phyloP scores from a whole-genome alignment of 148 eudicot genomes.

The Cornus kousa region DNA sequence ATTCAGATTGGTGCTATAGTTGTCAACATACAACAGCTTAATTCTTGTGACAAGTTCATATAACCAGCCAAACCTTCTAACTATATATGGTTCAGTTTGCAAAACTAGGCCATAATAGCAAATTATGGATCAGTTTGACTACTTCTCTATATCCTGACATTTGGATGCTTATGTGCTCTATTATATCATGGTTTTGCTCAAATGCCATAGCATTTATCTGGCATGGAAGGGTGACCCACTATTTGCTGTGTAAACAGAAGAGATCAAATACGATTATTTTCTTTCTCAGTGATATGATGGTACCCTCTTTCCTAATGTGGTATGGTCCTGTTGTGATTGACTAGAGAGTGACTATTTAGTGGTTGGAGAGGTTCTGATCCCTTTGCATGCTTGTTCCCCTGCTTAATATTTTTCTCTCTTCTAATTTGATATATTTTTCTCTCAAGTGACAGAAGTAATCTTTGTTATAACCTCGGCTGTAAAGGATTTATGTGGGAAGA shows the following conservation, averaged over 20 bases:
- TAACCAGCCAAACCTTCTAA: no score
- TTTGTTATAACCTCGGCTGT: conserved; percentile 73
- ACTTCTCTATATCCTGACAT: not conserved
- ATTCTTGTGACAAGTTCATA: no score
- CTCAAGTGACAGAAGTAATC: conserved; percentile 78
- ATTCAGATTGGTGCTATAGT: no score
- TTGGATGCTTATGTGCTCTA: not conserved
- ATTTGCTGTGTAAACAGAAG: not conserved
- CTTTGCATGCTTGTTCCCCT: not conserved
- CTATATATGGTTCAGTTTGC: no score
- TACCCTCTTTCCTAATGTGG: not conserved
- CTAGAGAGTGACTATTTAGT: not conserved
- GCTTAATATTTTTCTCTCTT: not conserved
- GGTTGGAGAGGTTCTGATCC: not conserved
- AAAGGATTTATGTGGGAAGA: conserved; percentile 96
- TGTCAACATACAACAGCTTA: no score
- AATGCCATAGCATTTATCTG: not conserved
- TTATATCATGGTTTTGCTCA: not conserved
- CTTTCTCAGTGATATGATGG: not conserved
- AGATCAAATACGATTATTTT: not conserved
- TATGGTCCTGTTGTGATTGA: not conserved
- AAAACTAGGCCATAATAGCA: not conserved
- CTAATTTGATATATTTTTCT: conserved; percentile 17
- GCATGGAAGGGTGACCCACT: not conserved
- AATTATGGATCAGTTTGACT: not conserved